phyloP scores from a whole-genome alignment of 805 yeast genomes.

The Alloascoidea hylecoeti region DNA sequence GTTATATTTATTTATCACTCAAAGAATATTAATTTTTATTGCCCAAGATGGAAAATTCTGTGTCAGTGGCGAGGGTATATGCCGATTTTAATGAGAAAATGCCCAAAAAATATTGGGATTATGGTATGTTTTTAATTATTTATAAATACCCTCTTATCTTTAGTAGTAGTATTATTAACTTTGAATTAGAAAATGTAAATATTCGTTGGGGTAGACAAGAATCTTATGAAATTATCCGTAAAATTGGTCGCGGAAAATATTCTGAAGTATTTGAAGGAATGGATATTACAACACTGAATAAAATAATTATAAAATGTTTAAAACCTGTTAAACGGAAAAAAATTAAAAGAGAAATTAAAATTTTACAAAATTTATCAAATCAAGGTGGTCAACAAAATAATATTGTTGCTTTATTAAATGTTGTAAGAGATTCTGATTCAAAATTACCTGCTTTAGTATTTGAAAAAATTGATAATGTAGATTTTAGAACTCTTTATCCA shows the following conservation, averaged over 20 bases:
- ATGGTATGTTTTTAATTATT: constrained; percentile 15
- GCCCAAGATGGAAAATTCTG: neutral
- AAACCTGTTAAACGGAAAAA: constrained; percentile 91
- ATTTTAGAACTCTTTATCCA: constrained; percentile 78
- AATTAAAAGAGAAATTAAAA: constrained; percentile 82
- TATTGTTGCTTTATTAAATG: constrained; percentile 59
- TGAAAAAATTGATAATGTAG: constrained; percentile 74
- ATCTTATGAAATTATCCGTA: constrained; percentile 73
- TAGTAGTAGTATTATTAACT: constrained; percentile 2
- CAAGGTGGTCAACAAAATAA: constrained; percentile 86
- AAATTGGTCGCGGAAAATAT: constrained; percentile 87
- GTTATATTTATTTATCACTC: no score
- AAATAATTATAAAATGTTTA: constrained; percentile 79
- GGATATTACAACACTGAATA: constrained; percentile 36
- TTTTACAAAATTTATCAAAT: constrained; percentile 68
- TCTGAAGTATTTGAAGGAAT: constrained; percentile 88
- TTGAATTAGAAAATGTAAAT: constrained; percentile 32
- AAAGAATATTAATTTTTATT: no score
- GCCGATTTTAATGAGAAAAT: constrained; percentile 64
- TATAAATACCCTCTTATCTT: constrained; percentile 8
- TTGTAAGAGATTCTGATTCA: constrained; percentile 76
- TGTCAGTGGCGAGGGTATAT: constrained; percentile 62
- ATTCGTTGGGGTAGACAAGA: constrained; percentile 77
- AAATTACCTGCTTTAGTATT: constrained; percentile 67
- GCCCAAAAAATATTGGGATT: constrained; percentile 81